phyloP scores from a whole-genome alignment of 2,329 filamentous ascomycete species.

The Arthrobotrys iridis region DNA sequence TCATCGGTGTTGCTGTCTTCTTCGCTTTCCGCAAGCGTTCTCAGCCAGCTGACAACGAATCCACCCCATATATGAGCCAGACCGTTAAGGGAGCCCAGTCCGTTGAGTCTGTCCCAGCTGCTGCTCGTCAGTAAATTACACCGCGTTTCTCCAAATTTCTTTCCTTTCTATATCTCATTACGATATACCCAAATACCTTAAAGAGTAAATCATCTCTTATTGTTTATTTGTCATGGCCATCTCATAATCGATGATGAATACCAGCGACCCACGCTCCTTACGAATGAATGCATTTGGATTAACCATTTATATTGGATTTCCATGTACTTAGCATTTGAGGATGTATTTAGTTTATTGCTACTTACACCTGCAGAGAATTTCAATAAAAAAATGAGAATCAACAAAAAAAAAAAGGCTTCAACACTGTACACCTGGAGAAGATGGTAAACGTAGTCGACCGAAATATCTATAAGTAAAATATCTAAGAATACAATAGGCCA shows the following conservation, averaged over 20 bases:
- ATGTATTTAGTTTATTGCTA: conserved; percentile 28
- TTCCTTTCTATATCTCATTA: conserved; percentile 23
- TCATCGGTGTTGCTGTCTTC: conserved; percentile 52
- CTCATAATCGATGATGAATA: conserved; percentile 35
- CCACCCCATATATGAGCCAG: conserved; percentile 49
- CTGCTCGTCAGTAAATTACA: conserved; percentile 37
- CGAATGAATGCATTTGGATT: conserved; percentile 27
- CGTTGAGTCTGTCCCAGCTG: conserved; percentile 46
- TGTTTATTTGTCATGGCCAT: conserved; percentile 23
- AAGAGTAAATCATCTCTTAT: conserved; percentile 24
- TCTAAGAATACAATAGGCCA: background rate
- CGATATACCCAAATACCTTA: conserved; percentile 37
- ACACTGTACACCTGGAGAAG: background rate
- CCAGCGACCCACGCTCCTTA: conserved; percentile 28
- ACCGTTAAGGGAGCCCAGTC: conserved; percentile 44
- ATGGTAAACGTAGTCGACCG: background rate
- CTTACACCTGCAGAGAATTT: conserved; percentile 14
- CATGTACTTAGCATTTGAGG: conserved; percentile 41
- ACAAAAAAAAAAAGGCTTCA: background rate
- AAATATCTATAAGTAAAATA: background rate
- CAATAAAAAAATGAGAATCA: background rate
- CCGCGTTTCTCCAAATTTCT: background rate
- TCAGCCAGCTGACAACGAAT: conserved; percentile 39
- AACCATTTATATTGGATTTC: conserved; percentile 12
- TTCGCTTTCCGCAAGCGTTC: conserved; percentile 54